Evolutionary conservation across 2,329 filamentous ascomycete species (phyloP), one percentile per base, ranked within the genome.

Genomic region (Xylaria sp.): DNA sequence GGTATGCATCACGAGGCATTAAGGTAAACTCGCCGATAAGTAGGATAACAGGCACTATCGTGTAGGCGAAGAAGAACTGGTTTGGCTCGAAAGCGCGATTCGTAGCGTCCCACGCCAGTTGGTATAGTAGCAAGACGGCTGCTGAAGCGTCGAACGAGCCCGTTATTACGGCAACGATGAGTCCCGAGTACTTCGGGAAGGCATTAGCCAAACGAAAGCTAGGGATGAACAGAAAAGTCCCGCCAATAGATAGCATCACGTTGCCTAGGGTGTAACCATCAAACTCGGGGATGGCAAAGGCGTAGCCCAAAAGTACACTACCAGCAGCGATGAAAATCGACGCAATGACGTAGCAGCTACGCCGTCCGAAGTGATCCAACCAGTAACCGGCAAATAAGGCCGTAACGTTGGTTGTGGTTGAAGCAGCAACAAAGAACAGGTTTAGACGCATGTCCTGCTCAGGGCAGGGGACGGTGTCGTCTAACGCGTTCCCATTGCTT

Each of bases 401-500:
- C 53, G 85, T 87, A 18, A 91, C 86, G 74, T 92, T 92, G 6
- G 89, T 89, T 12, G 85, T 88, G 50, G 91, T 89, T 6, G 89
- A 90, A 4, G 89, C 90, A 55, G 89, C 82, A 25, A 89, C 90
- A 81, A 92, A 92, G 86, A 92, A 91, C 56, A 93, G 80, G 76
- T 92, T 92, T 65, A 92, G 82, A 23, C 78, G 75, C 73, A 80
- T 75, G 61, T 80, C 77, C 61, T 80, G 89, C 72, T 84, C 83
- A 52, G 86, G 85, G 73, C 89, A 90, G 8, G 87, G 82, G 52
- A 77, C 48, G 8, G 72, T 58, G 46, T 67, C 61, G 48, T 69
- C 62, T 34, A 63, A 65, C 36, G 69, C 69, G 3, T 70, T 57
- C 77, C 81, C 76, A 1, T 81, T 76, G 20, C 83, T 65, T 71